Evolutionary conservation across 1,139 yeast genomes (phyloP).

Genomic region (Pneumocystis canis): DNA sequence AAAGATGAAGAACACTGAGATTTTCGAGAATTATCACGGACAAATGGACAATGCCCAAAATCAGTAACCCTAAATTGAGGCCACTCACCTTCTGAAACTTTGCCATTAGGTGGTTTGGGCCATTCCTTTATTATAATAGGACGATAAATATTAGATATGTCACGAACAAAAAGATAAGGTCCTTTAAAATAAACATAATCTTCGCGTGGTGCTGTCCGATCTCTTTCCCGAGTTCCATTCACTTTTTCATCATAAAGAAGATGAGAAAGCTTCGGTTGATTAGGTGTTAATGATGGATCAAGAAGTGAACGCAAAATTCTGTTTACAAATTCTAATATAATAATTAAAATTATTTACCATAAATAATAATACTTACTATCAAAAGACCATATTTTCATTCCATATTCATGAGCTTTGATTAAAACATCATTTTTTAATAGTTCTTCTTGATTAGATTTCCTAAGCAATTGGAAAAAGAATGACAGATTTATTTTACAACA

Average conservation of each 20-base stretch:
- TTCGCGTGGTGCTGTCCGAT: slow-evolving; percentile 69
- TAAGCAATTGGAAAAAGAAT: not conserved
- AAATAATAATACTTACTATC: slow-evolving; percentile 32
- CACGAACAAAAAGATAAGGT: slow-evolving; percentile 69
- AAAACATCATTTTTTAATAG: slow-evolving; percentile 48
- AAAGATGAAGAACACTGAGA: not conserved
- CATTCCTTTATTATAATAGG: slow-evolving; percentile 81
- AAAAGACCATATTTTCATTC: slow-evolving; percentile 73
- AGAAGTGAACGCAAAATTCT: slow-evolving; percentile 66
- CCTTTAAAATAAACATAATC: slow-evolving; percentile 70
- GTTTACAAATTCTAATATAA: slow-evolving; percentile 36
- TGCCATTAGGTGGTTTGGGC: slow-evolving; percentile 31
- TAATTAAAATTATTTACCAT: not conserved
- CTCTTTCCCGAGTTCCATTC: slow-evolving; percentile 73
- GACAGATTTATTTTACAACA: not conserved
- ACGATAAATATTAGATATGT: slow-evolving; percentile 59
- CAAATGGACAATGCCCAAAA: slow-evolving; percentile 52
- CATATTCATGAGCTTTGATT: slow-evolving; percentile 43
- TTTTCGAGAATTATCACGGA: slow-evolving; percentile 29
- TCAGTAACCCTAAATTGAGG: slow-evolving; percentile 28
- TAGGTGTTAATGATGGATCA: slow-evolving; percentile 22
- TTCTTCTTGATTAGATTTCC: slow-evolving; percentile 18
- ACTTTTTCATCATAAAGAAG: slow-evolving; percentile 71
- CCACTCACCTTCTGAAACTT: slow-evolving; percentile 40
- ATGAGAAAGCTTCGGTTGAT: slow-evolving; percentile 34